Evolutionary conservation across 176 grass and related monocot species (phyloP).

Genomic region (Rhynchospora tenuis): DNA sequence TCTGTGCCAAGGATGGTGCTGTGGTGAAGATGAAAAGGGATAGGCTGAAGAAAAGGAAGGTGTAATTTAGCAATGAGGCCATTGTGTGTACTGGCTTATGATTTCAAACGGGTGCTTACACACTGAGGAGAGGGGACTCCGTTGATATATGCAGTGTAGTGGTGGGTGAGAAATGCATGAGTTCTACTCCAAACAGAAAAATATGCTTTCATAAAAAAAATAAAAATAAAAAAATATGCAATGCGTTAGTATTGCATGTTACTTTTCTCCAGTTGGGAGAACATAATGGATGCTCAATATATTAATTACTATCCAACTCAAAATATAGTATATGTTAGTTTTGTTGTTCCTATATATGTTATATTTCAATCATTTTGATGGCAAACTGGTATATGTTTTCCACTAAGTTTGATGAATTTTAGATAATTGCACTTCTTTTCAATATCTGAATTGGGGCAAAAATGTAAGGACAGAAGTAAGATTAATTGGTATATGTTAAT

Average conservation of each 20-base stretch:
- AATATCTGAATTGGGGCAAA: too few species aligned
- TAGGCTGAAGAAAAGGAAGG: constrained; percentile 9
- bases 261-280: neutral
- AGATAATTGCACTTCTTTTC: neutral
- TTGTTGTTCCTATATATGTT: neutral
- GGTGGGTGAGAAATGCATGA: neutral
- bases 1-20: neutral
- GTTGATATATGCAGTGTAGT: constrained; percentile 8
- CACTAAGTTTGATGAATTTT: neutral
- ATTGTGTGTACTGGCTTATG: constrained; percentile 24
- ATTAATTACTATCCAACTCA: neutral
- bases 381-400: neutral
- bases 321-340: neutral
- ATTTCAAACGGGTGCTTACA: neutral
- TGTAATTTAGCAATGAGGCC: constrained; percentile 21
- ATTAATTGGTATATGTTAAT: too few species aligned
- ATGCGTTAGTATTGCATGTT: neutral
- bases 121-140: neutral
- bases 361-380: neutral
- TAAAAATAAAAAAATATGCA: neutral
- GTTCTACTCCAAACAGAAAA: neutral
- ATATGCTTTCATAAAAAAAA: neutral
- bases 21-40: constrained; percentile 13
- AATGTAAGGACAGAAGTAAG: too few species aligned
- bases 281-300: neutral